Conservation (phyloP, 1,284 basidiomycete genomes). For the Xerocomus amazonicus region DNA sequence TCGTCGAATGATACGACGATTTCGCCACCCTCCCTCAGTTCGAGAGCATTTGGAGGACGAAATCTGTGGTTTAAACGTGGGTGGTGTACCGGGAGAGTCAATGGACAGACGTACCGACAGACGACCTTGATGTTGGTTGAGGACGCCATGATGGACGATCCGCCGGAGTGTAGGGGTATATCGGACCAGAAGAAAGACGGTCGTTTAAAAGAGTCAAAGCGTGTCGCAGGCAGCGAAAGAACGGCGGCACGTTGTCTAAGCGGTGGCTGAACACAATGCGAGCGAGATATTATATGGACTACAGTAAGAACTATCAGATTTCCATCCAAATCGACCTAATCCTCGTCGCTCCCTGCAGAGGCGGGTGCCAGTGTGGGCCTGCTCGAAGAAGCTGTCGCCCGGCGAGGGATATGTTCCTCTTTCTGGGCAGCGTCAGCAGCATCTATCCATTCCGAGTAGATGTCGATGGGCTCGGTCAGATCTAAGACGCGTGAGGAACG, state of each 20-base stretch:
- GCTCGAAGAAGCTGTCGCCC: constrained; percentile 57
- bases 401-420: constrained; percentile 47
- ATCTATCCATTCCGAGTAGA: constrained; percentile 91
- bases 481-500: constrained; percentile 39
- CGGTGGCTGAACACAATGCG: constrained; percentile 34
- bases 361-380: constrained; percentile 40
- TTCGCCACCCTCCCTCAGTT: constrained; percentile 86
- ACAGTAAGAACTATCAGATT: constrained; percentile 1
- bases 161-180: constrained; percentile 25
- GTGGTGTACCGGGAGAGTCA: not conserved
- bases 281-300: constrained; percentile 11
- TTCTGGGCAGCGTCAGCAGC: constrained; percentile 82
- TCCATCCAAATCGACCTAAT: constrained; percentile 21
- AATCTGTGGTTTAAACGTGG: constrained; percentile 55
- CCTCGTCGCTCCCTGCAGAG: constrained; percentile 43
- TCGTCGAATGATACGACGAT: constrained; percentile 91
- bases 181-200: constrained; percentile 9
- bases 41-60: constrained; percentile 92
- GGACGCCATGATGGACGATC: constrained; percentile 57
- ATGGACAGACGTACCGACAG: constrained; percentile 67
- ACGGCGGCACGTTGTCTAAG: constrained; percentile 17
- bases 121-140: constrained; percentile 90
- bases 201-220: constrained; percentile 9
- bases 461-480: constrained; percentile 84
- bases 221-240: constrained; percentile 21